Conservation (phyloP, 331 rosid species). For the Malus hybrid region DNA sequence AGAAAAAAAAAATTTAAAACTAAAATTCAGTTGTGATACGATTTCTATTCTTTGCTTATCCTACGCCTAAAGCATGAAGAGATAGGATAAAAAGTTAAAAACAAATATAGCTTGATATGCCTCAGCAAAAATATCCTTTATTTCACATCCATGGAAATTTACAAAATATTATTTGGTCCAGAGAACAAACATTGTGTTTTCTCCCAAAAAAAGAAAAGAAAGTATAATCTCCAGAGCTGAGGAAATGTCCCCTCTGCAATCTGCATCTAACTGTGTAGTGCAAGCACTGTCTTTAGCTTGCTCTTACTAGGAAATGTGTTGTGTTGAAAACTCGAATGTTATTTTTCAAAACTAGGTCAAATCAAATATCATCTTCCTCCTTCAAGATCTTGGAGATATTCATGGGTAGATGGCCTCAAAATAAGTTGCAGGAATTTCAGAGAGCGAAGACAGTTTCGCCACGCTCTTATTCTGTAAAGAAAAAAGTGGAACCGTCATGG, state of each 20-base stretch:
- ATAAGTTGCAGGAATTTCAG: conserved; percentile 34
- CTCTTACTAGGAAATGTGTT: not conserved
- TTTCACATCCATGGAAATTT: not conserved
- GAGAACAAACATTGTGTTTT: not conserved
- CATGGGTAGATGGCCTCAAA: conserved; percentile 22
- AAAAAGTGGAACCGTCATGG: not conserved
- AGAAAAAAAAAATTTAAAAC: too few relatives aligned
- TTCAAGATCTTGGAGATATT: not conserved
- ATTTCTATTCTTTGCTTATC: too few relatives aligned
- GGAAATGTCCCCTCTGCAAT: not conserved
- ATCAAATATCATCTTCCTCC: not conserved
- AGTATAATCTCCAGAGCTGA: not conserved
- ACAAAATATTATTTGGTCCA: not conserved
- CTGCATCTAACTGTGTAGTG: not conserved
- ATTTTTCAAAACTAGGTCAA: not conserved
- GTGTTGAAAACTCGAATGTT: not conserved
- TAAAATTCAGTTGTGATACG: too few relatives aligned
- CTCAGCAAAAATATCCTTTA: not conserved
- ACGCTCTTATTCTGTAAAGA: conserved; percentile 29
- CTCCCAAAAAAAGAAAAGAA: too few relatives aligned
- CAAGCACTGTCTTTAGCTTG: not conserved
- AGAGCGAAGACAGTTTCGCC: conserved; percentile 15
- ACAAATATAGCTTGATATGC: not conserved
- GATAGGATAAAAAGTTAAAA: not conserved
- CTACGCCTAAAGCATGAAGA: too few relatives aligned